Evolutionary conservation across 2,329 filamentous ascomycete species (phyloP), one percentile per base, ranked within the genome.

Genomic region (Ceratocystis cubensis): DNA sequence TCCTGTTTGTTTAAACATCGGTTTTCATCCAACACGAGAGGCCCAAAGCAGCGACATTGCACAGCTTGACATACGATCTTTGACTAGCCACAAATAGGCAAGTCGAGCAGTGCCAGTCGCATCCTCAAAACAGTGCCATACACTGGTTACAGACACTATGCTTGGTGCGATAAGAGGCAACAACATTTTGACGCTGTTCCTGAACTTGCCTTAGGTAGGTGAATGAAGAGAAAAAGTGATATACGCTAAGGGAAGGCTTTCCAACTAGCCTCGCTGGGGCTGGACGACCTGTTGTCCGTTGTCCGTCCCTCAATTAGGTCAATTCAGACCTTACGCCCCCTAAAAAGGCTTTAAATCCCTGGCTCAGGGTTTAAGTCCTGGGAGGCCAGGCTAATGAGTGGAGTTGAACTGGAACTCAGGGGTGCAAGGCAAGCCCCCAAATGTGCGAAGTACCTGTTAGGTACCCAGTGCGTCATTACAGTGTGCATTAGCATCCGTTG

Each of bases 271-370:
- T 41, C 37, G 10, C 37, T 41, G 37, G 37, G 37, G 10, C 37
- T 41, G 10, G 8, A 41, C 37, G 3, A n/a, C 25, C 53, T 8
- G 25, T 13, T 20, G 17, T 20, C 37, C 37, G 37, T 41, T 4
- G 37, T 41, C 37, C 37, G 10, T 15, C 37, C 37, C 37, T 22
- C 44, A 63, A 41, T 41, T 22, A 22, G 22, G 37, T 63, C 61
- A 5, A 46, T 63, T 22, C n/a, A 20, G 33, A 17, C 61, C 28
- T n/a, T 44, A 44, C 20, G 13, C 41, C 61, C 33, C 48, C 48
- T 50, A 50, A 63, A 57, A 57, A n/a, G 53, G 22, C 53, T 13
- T 57, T 33, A 57, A 57, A 57, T 57, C 25, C 53, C 25, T 57
- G 53, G 25, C 17, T 25, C 53, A 57, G 53, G 53, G 53, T 30